Conservation (phyloP, 2,329 filamentous ascomycete species). For the Talaromyces sp. region DNA sequence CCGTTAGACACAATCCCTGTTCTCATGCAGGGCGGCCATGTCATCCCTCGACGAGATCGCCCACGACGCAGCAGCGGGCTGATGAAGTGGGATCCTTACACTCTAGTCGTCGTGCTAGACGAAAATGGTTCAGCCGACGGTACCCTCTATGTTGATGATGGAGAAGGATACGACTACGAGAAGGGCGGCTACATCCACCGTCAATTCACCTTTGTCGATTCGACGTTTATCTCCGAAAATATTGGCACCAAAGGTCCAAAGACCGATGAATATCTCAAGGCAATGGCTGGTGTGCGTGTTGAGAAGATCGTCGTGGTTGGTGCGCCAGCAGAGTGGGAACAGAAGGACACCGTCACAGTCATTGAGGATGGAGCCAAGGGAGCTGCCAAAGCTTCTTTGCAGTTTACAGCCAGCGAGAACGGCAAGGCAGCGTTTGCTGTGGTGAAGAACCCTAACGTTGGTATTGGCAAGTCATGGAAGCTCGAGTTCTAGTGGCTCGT, state of each 20-base stretch:
- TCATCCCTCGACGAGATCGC: constrained; percentile 84
- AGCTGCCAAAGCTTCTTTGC: constrained; percentile 54
- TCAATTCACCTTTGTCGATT: constrained; percentile 64
- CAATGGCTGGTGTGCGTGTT: constrained; percentile 73
- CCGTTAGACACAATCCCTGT: constrained; percentile 85
- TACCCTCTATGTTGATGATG: constrained; percentile 87
- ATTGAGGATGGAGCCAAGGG: constrained; percentile 47
- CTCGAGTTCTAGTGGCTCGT: constrained; percentile 51
- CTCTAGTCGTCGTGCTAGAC: constrained; percentile 73
- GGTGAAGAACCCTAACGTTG: constrained; percentile 62
- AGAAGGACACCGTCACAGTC: constrained; percentile 56
- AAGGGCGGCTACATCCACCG: constrained; percentile 86
- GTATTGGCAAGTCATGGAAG: constrained; percentile 64
- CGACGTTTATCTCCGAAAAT: constrained; percentile 68
- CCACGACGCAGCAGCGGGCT: constrained; percentile 80
- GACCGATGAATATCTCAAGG: constrained; percentile 72
- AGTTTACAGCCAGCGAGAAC: constrained; percentile 54
- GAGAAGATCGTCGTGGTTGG: constrained; percentile 84
- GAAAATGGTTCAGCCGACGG: constrained; percentile 72
- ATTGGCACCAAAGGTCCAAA: constrained; percentile 61
- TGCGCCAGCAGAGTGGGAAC: constrained; percentile 70
- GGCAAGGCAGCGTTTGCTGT: constrained; percentile 63
- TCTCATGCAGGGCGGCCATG: constrained; percentile 88
- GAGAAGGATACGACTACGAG: constrained; percentile 86
- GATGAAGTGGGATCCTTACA: constrained; percentile 95